Evolutionary conservation across 306 rosid species (phyloP).

Genomic region (Inga laurina): DNA sequence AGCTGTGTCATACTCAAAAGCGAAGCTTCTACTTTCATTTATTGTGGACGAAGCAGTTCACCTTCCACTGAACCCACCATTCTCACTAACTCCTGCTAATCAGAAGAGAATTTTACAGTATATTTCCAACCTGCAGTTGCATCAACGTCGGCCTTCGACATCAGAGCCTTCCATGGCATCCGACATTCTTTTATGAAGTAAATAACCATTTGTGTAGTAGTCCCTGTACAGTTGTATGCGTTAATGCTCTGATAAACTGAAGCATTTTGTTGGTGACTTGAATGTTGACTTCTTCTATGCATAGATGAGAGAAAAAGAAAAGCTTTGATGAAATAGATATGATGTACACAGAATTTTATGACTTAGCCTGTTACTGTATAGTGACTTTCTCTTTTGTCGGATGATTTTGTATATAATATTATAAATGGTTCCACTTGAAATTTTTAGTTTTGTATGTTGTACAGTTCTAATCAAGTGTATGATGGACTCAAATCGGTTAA

Average conservation of each 20-base stretch:
- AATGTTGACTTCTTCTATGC: background rate
- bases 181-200: conserved; percentile 37
- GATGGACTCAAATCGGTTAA: background rate
- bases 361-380: conserved; percentile 11
- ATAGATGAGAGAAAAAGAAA: background rate
- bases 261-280: conserved; percentile 17
- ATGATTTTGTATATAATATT: conserved; percentile 35
- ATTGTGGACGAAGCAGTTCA: conserved; percentile 73
- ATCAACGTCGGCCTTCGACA: conserved; percentile 39
- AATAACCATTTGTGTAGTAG: conserved; percentile 42
- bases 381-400: conserved; percentile 26
- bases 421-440: conserved; percentile 28
- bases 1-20: conserved; percentile 70
- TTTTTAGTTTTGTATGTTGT: conserved; percentile 2
- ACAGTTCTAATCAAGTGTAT: conserved; percentile 15
- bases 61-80: conserved; percentile 75
- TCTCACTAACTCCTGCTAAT: conserved; percentile 52
- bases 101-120: conserved; percentile 69
- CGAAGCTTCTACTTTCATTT: conserved; percentile 79
- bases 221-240: background rate
- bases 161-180: conserved; percentile 43
- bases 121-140: conserved; percentile 58
- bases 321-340: background rate
- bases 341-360: conserved; percentile 27
- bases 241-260: conserved; percentile 7